These are phyloP conservation scores for Sugiyamaella japonica DNA, from an alignment of 1,139 yeast genomes.

Conservation along the genomic window DNA sequence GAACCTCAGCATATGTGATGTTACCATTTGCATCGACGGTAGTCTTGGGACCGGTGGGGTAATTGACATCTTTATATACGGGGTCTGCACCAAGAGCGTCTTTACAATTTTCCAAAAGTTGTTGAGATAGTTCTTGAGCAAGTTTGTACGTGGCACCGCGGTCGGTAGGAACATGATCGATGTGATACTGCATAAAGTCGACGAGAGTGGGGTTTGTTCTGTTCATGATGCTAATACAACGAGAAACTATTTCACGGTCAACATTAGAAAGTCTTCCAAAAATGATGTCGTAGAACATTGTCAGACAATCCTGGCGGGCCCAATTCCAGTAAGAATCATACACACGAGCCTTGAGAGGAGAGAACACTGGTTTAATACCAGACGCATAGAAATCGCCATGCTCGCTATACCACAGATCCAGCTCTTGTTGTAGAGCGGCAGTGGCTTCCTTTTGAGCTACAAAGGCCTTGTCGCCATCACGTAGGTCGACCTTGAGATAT, in stretches of 20 bases:
- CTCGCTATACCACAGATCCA: slow-evolving; percentile 90
- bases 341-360: slow-evolving; percentile 88
- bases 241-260: slow-evolving; percentile 94
- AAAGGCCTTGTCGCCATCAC: slow-evolving; percentile 84
- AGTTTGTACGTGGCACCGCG: slow-evolving; percentile 88
- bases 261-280: slow-evolving; percentile 88
- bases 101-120: slow-evolving; percentile 91
- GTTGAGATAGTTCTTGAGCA: slow-evolving; percentile 87
- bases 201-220: slow-evolving; percentile 92
- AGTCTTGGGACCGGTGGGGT: slow-evolving; percentile 95
- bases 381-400: slow-evolving; percentile 94
- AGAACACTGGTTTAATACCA: slow-evolving; percentile 88
- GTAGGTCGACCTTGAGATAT: slow-evolving; percentile 87
- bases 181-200: slow-evolving; percentile 96
- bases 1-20: slow-evolving; percentile 76
- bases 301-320: slow-evolving; percentile 96
- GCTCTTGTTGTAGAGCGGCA: slow-evolving; percentile 77
- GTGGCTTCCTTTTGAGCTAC: slow-evolving; percentile 89
- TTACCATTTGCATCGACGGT: slow-evolving; percentile 85
- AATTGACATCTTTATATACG: slow-evolving; percentile 90
- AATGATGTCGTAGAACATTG: slow-evolving; percentile 92
- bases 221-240: slow-evolving; percentile 97
- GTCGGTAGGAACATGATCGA: slow-evolving; percentile 85
- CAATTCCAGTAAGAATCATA: slow-evolving; percentile 99
- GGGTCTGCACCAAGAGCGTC: slow-evolving; percentile 82